These are phyloP conservation scores for Globisporangium paroecandrum DNA, from an alignment of 352 stramenopile species.

Conservation along the genomic window DNA sequence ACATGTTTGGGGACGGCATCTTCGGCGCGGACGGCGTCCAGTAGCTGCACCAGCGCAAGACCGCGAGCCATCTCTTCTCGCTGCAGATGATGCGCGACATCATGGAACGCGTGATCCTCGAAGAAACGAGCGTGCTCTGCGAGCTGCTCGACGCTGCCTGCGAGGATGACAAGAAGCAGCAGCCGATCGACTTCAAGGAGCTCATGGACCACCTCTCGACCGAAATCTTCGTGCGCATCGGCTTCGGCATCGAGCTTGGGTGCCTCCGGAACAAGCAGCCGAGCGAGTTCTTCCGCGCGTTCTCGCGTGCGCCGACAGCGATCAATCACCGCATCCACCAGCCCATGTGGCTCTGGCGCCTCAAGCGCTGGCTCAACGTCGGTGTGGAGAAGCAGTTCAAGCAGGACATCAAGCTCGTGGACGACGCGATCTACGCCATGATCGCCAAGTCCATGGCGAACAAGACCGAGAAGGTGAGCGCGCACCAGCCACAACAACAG, in stretches of 20 bases:
- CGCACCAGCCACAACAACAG: not conserved
- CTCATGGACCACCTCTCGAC: constrained; percentile 49
- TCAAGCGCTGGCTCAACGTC: constrained; percentile 29
- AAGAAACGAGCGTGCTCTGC: constrained; percentile 33
- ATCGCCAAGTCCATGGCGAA: constrained; percentile 37
- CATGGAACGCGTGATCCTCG: constrained; percentile 41
- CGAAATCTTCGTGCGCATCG: constrained; percentile 69
- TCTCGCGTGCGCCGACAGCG: constrained; percentile 25
- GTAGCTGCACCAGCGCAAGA: constrained; percentile 75
- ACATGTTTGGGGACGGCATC: constrained; percentile 72
- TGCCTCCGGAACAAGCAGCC: constrained; percentile 26
- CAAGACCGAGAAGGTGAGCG: constrained; percentile 10
- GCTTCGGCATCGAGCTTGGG: constrained; percentile 54
- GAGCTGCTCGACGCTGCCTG: constrained; percentile 19
- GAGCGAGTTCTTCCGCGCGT: constrained; percentile 30
- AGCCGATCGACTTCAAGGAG: constrained; percentile 34
- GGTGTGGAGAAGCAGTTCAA: constrained; percentile 35
- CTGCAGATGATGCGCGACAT: constrained; percentile 50
- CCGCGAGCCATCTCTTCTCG: constrained; percentile 85
- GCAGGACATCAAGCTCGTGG: constrained; percentile 27
- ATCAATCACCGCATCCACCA: constrained; percentile 41
- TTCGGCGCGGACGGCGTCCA: constrained; percentile 55
- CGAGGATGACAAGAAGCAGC: not conserved
- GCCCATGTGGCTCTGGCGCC: constrained; percentile 37
- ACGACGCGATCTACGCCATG: constrained; percentile 41